These are phyloP conservation scores for Dentipellis fragilis DNA, from an alignment of 768 basidiomycete species.

Conservation along the genomic window DNA sequence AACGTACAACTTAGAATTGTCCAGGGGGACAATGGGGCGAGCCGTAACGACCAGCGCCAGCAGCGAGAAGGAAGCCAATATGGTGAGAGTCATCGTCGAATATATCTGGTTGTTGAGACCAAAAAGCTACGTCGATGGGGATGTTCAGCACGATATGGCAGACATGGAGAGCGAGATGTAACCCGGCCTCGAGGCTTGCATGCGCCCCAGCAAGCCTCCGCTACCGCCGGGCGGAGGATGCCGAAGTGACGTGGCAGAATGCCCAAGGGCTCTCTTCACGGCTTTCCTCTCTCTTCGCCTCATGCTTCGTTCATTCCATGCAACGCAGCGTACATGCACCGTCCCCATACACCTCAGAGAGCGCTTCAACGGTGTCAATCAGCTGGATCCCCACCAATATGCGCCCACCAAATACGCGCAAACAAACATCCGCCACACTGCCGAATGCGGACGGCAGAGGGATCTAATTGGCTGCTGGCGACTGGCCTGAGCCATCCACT, in stretches of 20 bases:
- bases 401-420: not conserved
- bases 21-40: slow-evolving; percentile 25
- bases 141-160: not conserved
- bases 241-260: not conserved
- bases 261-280: too few relatives aligned
- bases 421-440: not conserved
- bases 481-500: not conserved
- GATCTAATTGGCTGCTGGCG: not conserved
- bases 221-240: too few relatives aligned
- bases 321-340: not conserved
- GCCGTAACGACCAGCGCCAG: slow-evolving; percentile 35
- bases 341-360: too few relatives aligned
- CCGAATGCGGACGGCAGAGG: not conserved
- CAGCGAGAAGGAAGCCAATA: slow-evolving; percentile 29
- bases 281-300: not conserved
- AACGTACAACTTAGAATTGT: slow-evolving; percentile 21
- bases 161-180: not conserved
- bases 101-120: not conserved
- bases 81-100: slow-evolving; percentile 24
- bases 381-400: not conserved
- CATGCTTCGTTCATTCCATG: not conserved
- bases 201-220: not conserved
- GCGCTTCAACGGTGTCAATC: not conserved
- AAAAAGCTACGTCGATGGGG: not conserved
- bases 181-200: not conserved